Evolutionary conservation across 2,329 filamentous ascomycete genomes (phyloP), one percentile per base, ranked within the genome.

Genomic region (Botrytis byssoidea): DNA sequence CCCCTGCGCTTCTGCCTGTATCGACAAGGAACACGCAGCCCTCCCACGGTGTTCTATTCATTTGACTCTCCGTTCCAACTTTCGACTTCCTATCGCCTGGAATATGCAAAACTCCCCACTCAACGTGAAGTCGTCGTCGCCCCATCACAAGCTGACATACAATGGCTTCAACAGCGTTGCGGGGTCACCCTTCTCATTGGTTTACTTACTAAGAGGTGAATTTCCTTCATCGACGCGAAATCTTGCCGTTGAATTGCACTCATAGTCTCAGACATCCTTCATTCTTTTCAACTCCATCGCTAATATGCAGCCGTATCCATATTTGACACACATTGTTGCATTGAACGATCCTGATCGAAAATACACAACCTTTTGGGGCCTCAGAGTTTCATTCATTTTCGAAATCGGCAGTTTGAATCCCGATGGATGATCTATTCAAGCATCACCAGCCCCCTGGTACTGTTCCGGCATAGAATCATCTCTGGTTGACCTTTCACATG

Each of bases 321-420:
- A 55, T 67, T 44, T 37, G n/a, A 44, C 14, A 12, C 16, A 46
- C 44, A 65, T 32, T 40, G 70, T 71, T 71, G 32, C 46, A 72
- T 59, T n/a, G 40, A 67, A 59, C 32, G 25, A 51, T 40, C 22
- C 61, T 22, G 37, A 65, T 40, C 29, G 46, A 65, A 35, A 42
- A 44, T 29, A 51, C 40, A 51, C 37, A 40, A 57, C 55, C 37
- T 40, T n/a, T 37, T 72, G 14, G 29, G 29, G 18, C 10, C 20
- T 57, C 20, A 60, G 35, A 32, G 40, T 55, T 72, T 48, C 42
- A 40, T n/a, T 59, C 32, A 25, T 48, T 68, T 22, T 46, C 40
- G 64, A 59, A 37, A 59, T 68, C 71, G 63, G 51, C 51, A 72
- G 65, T 68, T 67, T 29, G 25, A 32, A 51, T 48, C n/a, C 71